phyloP scores from a whole-genome alignment of 768 basidiomycete species.

The Peribolospora kevripleyi region DNA sequence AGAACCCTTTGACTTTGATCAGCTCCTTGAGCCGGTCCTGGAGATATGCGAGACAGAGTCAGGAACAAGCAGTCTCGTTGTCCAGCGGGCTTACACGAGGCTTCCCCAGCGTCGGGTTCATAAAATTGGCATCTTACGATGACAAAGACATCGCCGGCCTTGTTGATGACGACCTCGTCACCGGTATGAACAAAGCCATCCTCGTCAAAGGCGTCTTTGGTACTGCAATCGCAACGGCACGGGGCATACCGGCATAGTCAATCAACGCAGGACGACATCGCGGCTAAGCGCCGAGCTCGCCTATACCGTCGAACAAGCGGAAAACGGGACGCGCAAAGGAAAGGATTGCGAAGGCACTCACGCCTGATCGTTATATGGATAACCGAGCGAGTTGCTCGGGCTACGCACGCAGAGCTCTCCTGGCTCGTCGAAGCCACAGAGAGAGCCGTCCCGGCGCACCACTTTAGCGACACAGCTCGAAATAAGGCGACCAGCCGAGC shows the following conservation, averaged over 20 bases:
- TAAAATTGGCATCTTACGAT: not conserved
- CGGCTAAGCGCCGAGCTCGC: not conserved
- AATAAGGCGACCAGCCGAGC: conserved; percentile 1
- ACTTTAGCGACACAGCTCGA: not conserved
- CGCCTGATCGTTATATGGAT: not conserved
- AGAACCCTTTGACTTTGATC: conserved; percentile 30
- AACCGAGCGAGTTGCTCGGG: conserved; percentile 5
- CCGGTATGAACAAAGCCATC: conserved; percentile 10
- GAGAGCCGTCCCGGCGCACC: too few species aligned
- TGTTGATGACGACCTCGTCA: conserved; percentile 4
- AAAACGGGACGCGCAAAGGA: conserved; percentile 2
- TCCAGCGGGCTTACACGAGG: too few species aligned
- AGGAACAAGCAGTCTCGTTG: too few species aligned
- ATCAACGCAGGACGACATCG: too few species aligned
- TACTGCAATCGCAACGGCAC: not conserved
- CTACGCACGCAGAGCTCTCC: conserved; percentile 3
- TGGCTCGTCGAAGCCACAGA: too few species aligned
- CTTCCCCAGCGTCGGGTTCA: too few species aligned
- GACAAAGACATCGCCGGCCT: conserved; percentile 4
- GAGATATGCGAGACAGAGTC: too few species aligned
- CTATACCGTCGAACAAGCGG: not conserved
- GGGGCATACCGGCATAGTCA: too few species aligned
- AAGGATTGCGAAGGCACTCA: not conserved
- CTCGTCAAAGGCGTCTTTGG: conserved; percentile 7
- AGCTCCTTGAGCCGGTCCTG: conserved; percentile 6